These are phyloP conservation scores for Angomonas ambiguus DNA, from an alignment of 208 protist species.

Conservation along the genomic window DNA sequence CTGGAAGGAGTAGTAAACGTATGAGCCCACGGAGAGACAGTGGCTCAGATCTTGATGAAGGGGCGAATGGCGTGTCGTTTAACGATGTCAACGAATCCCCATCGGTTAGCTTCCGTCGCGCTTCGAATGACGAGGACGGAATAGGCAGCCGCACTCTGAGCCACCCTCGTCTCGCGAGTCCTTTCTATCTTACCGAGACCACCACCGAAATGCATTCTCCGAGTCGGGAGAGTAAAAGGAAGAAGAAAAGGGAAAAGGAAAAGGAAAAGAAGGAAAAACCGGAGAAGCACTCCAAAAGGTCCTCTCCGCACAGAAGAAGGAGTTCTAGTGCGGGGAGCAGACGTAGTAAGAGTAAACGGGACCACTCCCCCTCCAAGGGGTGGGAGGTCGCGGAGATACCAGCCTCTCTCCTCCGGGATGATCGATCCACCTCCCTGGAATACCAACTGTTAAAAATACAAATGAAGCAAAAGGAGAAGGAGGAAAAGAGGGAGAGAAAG, in stretches of 20 bases:
- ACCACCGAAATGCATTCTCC: conserved; percentile 1
- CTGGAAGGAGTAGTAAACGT: background rate
- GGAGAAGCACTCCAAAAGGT: background rate
- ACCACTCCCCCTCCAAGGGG: background rate
- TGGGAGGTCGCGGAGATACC: background rate
- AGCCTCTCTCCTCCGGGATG: background rate
- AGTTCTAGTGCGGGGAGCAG: conserved; percentile 1
- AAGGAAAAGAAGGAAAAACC: conserved; percentile 4
- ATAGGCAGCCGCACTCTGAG: background rate
- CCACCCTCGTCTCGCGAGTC: background rate
- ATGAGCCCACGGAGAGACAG: background rate
- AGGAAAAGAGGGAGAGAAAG: conserved; percentile 4
- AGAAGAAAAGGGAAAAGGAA: conserved; percentile 9
- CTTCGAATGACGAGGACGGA: background rate
- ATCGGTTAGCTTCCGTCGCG: background rate
- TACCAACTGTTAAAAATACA: conserved; percentile 13
- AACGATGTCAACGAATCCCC: background rate
- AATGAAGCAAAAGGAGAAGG: conserved; percentile 14
- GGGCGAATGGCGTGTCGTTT: too few relatives aligned
- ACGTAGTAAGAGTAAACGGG: background rate
- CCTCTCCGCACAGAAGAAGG: background rate
- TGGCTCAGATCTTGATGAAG: too few relatives aligned
- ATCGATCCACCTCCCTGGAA: conserved; percentile 8
- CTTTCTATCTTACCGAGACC: background rate
- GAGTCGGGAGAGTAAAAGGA: conserved; percentile 1